Evolutionary conservation across 768 basidiomycete species (phyloP), one percentile per base, ranked within the genome.

Genomic region (Suillus brevipes): DNA sequence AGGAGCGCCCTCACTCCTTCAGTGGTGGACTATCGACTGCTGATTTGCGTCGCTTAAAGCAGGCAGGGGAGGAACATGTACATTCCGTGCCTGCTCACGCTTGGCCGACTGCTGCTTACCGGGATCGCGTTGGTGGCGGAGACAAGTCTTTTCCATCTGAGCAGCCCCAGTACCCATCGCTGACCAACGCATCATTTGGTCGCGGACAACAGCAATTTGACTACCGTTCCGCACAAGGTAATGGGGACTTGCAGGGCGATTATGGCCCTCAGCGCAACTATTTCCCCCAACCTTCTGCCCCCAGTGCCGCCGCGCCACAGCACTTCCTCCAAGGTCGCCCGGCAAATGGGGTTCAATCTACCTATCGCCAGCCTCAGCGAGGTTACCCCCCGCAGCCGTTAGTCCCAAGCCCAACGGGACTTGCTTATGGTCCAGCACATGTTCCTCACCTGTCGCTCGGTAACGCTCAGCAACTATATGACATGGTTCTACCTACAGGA

Each of bases 1-100:
- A 90, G 74, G 91, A 91, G 73, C 85, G 91, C 62, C 91, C 91
- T 18, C 91, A 90, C 73, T 92, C 91, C 0, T 92, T 91, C 74
- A 92, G 89, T 66, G 91, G 91, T 50, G 90, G 89, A 36, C 78
- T 92, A 56, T 90, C 91, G 7, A 83, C 78, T 58, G 88, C 89
- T 56, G 91, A 93, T 69, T 80, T 92, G 63, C 87, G 87, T 68
- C 89, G 90, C 70, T 79, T 93, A 63, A 89, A 90, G 74, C 89
- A 90, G 71, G 86, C 82, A 36, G 89, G 85, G 58, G 86, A 86
- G 64, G 75, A 74, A 45, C 64, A 71, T 62, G 78, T 63, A n/a
- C 79, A 74, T 60, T 60, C 72, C 56, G 80, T 76, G 63, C 71
- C 82, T 52, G 74, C 81, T 68, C 83, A 83, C 63, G 82, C 83